Base-by-base conservation (phyloP, 176 grass and related monocot species). In the Carex littledalei region DNA sequence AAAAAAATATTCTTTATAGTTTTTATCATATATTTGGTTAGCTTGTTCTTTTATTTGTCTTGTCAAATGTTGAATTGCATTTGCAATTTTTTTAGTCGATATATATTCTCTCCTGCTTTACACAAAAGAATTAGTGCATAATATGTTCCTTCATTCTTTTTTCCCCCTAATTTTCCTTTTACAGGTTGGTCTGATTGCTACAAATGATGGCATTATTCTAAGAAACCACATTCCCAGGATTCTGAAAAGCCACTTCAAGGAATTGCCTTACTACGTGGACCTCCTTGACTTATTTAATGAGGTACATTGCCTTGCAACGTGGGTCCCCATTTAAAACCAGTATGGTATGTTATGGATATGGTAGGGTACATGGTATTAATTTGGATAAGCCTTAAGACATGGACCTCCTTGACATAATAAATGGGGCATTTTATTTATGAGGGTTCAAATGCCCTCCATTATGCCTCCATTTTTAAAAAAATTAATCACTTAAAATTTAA, bases 101-200 rank as follows among this genome's bases (percentile, higher is more conserved):
- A 43, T 61, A 24, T 81, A 63, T 63, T 63, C 12, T 81, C 24
- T 41, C 57, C 11, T 64, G 60, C 55, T 81, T 79, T 24, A 63
- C 79, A 81, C 58, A 21, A 62, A 63, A 60, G 17, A 68, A 47
- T 49, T 49, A 50, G n/a, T 73, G n/a, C 35, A 50, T 82, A 67
- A 41, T 47, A 59, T 60, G 53, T 6, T 29, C 53, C 47, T 16
- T 18, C 31, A 34, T 41, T 73, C 35, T 13, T 39, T 71, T 65
- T 79, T 43, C n/a, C 47, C 18, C 7, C 78, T 43, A 15, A 37
- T 3, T 55, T 34, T 81, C 65, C 82, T 84, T 26, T 83, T 83
- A 87, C 88, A 98, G 96, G 93, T 99, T 91, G 96, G 96, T 39
- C 93, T 99, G 45, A 99, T 99, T 92, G 96, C 96, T 88, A 87